Percentiles rank a stretch among this genome's conserved stretches.
Evolutionary conservation across 2,329 filamentous ascomycete species (phyloP).

Genomic region (Alternaria arborescens): DNA sequence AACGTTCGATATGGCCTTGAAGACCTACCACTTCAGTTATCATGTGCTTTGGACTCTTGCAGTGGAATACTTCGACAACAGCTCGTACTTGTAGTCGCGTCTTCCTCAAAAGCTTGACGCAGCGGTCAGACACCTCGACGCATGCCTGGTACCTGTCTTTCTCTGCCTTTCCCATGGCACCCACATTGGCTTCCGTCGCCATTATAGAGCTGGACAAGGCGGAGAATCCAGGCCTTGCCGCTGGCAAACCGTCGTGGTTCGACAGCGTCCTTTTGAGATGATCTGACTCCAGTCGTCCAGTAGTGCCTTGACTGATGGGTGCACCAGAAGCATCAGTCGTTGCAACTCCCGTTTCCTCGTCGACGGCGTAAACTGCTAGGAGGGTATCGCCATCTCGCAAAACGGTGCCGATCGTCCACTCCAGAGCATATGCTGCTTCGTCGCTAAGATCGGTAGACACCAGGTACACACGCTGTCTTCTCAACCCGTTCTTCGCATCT

Average conservation of each 20-base stretch:
- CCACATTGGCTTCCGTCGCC: conserved; percentile 48
- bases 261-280: conserved; percentile 73
- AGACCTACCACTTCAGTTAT: conserved; percentile 83
- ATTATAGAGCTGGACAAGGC: conserved; percentile 48
- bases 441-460: conserved; percentile 96
- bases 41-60: conserved; percentile 95
- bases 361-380: conserved; percentile 90
- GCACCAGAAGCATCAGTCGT: conserved; percentile 61
- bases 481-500: conserved; percentile 79
- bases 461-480: conserved; percentile 85
- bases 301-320: conserved; percentile 75
- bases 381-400: conserved; percentile 93
- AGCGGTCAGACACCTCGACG: conserved; percentile 83
- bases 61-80: conserved; percentile 95
- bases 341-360: conserved; percentile 74
- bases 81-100: conserved; percentile 91
- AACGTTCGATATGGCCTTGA: conserved; percentile 19
- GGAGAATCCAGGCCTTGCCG: conserved; percentile 36
- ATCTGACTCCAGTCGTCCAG: conserved; percentile 75
- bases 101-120: conserved; percentile 86
- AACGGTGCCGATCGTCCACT: conserved; percentile 97
- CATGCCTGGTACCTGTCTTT: conserved; percentile 82
- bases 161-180: conserved; percentile 64
- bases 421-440: conserved; percentile 91
- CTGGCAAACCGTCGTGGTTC: conserved; percentile 50